Percentiles rank a stretch among this genome's conserved stretches.
Evolutionary conservation across 148 eudicot genomes (phyloP).

Genomic region (Heliosperma pusillum): DNA sequence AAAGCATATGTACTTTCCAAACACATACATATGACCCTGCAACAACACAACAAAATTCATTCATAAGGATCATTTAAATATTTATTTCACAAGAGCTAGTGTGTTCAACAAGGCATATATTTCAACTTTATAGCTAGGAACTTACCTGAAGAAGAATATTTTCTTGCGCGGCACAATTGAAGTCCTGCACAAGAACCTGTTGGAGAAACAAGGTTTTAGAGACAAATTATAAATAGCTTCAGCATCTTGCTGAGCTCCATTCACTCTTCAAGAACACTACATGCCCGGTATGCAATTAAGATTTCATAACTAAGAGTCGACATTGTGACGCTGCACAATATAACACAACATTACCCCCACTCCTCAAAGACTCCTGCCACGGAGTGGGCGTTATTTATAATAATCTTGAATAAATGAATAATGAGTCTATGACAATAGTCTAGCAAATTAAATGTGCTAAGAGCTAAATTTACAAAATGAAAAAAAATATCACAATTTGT

Average conservation of each 20-base stretch:
- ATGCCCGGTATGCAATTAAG: background rate
- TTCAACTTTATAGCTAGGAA: background rate
- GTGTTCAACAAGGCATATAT: background rate
- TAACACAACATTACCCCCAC: too few relatives aligned
- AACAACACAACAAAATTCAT: conserved; percentile 25
- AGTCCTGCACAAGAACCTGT: conserved; percentile 87
- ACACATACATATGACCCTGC: conserved; percentile 99
- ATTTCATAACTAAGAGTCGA: conserved; percentile 1
- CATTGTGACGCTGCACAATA: too few relatives aligned
- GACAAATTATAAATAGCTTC: background rate
- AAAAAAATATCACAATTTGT: background rate
- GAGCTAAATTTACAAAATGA: too few relatives aligned
- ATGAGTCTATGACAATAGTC: too few relatives aligned
- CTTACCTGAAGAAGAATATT: conserved; percentile 90
- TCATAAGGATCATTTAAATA: conserved; percentile 9
- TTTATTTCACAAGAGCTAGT: background rate
- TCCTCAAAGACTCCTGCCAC: too few relatives aligned
- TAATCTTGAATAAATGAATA: too few relatives aligned
- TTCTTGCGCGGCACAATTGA: conserved; percentile 96
- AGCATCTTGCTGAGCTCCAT: background rate
- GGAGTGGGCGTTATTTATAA: too few relatives aligned
- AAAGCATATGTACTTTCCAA: conserved; percentile 79
- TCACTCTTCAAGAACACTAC: background rate
- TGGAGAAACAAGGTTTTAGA: conserved; percentile 16
- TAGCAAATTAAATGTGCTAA: too few relatives aligned